phyloP scores from a whole-genome alignment of 371 early-diverging fungal genomes.

The Mucor saturninus region DNA sequence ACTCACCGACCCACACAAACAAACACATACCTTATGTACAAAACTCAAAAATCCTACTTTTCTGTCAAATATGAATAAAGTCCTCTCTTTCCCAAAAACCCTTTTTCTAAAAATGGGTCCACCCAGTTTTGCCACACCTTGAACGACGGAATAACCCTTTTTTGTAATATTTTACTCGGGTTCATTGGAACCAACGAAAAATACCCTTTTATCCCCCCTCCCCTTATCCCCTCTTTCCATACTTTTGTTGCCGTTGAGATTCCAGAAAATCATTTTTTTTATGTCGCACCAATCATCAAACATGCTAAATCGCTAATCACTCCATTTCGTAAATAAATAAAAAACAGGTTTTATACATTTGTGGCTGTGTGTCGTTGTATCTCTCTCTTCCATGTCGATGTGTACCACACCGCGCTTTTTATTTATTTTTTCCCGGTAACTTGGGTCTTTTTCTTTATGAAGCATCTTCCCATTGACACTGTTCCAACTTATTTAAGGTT shows the following conservation, averaged over 20 bases:
- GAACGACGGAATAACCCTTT: constrained; percentile 19
- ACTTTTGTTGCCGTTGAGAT: not conserved
- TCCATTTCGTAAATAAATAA: no score
- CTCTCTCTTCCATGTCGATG: no score
- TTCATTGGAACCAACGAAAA: constrained; percentile 2
- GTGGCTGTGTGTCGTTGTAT: no score
- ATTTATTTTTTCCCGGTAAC: not conserved
- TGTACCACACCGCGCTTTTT: not conserved
- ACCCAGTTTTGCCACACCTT: constrained; percentile 26
- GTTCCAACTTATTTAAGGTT: no score
- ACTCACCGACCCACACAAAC: not conserved
- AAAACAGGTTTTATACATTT: no score
- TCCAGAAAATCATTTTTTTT: not conserved
- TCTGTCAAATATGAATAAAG: constrained; percentile 3
- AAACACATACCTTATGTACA: not conserved
- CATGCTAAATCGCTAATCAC: no score
- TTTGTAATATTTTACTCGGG: constrained; percentile 13
- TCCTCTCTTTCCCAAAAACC: not conserved
- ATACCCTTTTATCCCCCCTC: not conserved
- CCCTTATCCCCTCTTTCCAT: not conserved
- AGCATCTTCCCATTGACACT: no score
- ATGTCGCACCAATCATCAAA: no score
- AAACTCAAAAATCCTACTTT: not conserved
- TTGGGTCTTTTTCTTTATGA: no score
- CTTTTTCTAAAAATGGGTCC: constrained; percentile 10